Percentiles rank a stretch among this genome's conserved stretches.
phyloP scores from a whole-genome alignment of 331 rosid species.

The Quercus phellos region DNA sequence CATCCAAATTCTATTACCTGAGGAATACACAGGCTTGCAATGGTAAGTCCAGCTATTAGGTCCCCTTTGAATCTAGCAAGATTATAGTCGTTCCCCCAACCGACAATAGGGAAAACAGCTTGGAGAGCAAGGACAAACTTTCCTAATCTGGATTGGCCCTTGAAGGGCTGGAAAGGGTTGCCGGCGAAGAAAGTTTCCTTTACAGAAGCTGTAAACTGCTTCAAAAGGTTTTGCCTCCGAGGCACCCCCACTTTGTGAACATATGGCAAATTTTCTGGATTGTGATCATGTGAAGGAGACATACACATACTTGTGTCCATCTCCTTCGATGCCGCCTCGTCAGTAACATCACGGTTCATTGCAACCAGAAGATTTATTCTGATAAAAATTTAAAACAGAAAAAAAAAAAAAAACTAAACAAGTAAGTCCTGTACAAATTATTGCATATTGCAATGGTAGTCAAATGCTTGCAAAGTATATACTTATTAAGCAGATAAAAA shows the following conservation, averaged over 20 bases:
- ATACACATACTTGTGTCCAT: too few relatives aligned
- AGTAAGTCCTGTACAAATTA: too few relatives aligned
- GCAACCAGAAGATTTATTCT: too few relatives aligned
- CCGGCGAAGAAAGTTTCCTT: slow-evolving; percentile 86
- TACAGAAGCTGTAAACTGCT: slow-evolving; percentile 53
- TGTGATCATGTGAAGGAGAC: too few relatives aligned
- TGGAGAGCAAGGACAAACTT: slow-evolving; percentile 65
- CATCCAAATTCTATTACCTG: slow-evolving; percentile 43
- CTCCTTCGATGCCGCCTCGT: too few relatives aligned
- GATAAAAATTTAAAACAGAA: too few relatives aligned
- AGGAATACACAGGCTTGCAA: slow-evolving; percentile 96
- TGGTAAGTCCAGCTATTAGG: slow-evolving; percentile 78
- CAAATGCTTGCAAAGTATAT: too few relatives aligned
- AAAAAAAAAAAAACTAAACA: too few relatives aligned
- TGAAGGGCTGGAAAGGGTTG: slow-evolving; percentile 81
- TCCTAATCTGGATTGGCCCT: slow-evolving; percentile 55
- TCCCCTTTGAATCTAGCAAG: slow-evolving; percentile 67
- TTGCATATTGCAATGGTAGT: too few relatives aligned
- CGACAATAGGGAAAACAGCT: slow-evolving; percentile 72
- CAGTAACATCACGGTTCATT: too few relatives aligned
- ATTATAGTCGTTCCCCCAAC: slow-evolving; percentile 71
- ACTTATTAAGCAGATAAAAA: too few relatives aligned
- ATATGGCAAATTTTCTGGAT: slow-evolving; percentile 7
- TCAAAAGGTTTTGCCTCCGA: slow-evolving; percentile 63
- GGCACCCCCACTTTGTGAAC: slow-evolving; percentile 78